phyloP scores from a whole-genome alignment of 31 red algal species.

The Porphyra umbilicalis region DNA sequence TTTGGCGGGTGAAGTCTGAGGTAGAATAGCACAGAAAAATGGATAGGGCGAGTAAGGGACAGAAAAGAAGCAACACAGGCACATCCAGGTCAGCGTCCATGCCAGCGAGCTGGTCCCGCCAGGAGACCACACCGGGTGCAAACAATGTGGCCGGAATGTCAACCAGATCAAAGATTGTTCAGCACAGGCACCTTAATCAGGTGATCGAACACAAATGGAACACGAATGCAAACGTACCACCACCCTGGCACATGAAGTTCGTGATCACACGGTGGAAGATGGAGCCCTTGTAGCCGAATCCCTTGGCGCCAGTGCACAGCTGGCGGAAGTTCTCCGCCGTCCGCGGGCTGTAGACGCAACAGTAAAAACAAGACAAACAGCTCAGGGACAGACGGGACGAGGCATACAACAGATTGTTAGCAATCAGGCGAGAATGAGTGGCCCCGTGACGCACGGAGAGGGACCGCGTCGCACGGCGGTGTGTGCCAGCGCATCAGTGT shows the following conservation, averaged over 20 bases:
- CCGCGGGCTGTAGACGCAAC: not conserved
- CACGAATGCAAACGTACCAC: not conserved
- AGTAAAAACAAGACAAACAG: not conserved
- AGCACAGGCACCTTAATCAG: not conserved
- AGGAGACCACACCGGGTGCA: too few species aligned
- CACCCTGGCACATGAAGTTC: constrained; percentile 72
- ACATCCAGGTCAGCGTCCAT: too few species aligned
- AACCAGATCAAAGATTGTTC: constrained; percentile 44
- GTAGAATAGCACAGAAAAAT: not conserved
- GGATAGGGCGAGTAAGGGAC: not conserved
- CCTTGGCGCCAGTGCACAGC: constrained; percentile 32
- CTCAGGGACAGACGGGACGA: too few species aligned
- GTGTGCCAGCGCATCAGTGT: too few species aligned
- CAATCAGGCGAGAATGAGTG: too few species aligned
- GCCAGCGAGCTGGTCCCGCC: too few species aligned
- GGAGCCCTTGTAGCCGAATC: constrained; percentile 25
- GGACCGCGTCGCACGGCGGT: too few species aligned
- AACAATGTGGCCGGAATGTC: too few species aligned
- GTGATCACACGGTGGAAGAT: constrained; percentile 78
- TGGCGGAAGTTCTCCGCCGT: constrained; percentile 33
- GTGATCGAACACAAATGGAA: not conserved
- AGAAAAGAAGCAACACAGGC: not conserved
- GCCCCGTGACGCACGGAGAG: too few species aligned
- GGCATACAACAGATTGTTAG: too few species aligned
- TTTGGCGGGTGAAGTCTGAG: constrained; percentile 69